Base-by-base conservation (phyloP, 305 asterid species). In the Plantago coronopus region DNA sequence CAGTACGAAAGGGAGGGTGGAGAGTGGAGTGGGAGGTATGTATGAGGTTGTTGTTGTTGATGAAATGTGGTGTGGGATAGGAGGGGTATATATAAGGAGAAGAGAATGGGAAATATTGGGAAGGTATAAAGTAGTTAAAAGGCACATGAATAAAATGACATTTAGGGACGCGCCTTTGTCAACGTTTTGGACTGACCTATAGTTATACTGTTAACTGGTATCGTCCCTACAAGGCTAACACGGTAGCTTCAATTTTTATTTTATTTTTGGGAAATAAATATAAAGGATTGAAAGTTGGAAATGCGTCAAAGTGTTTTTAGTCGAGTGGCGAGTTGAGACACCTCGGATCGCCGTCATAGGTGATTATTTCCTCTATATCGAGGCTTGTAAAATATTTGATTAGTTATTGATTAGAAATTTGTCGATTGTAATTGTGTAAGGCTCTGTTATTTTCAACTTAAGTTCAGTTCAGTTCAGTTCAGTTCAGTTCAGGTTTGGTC, bases 21-120 rank as follows among this genome's bases (percentile, higher is more conserved):
- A 54, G 37, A 54, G 59, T 53, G 58, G 43, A 15, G 43, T 12
- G 29, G 31, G 38, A 22, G 12, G 12, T 53, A 27, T 3, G 34
- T 8, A 3, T 23, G 58, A 54, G 37, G 43, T 8, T 10, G 10
- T 56, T 3, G 29, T 56, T 56, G 45, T 18, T n/a, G 57, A 57
- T 54, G 60, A 17, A 59, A 59, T 44, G 16, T 22, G 6, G 20
- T 47, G 12, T 21, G 66, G n/a, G 48, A 43, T 7, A 15, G 12
- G 29, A 42, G 16, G 63, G 62, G 68, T 72, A 72, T 78, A 51
- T 75, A 78, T 72, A 75, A 40, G 64, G 44, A 46, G 43, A 66
- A 66, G 27, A 64, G 17, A 8, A n/a, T 5, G n/a, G n/a, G n/a
- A 23, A 40, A 53, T 18, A 53, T n/a, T 1, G 3, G 58, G 37